Percentiles rank a stretch among this genome's conserved stretches.
Conservation (phyloP, 2,329 filamentous ascomycete species). For the Botrytis byssoidea region DNA sequence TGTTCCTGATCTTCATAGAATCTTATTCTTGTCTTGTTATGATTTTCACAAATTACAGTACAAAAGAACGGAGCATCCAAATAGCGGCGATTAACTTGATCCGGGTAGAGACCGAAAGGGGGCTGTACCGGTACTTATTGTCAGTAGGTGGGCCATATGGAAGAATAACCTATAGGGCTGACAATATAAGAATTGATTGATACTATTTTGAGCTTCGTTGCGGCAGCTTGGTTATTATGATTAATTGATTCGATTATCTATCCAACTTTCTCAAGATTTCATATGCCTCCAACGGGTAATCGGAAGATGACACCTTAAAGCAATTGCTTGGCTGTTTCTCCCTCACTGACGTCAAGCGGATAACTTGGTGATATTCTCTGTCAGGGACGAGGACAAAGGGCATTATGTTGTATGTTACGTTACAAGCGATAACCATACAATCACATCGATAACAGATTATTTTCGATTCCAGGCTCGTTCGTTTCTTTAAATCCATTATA, state of each 20-base stretch:
- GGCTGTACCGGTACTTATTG: background rate
- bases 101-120: background rate
- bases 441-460: background rate
- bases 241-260: background rate
- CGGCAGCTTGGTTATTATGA: background rate
- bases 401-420: background rate
- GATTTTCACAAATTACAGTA: too few relatives aligned
- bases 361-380: background rate
- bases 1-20: background rate
- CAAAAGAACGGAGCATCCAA: background rate
- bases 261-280: background rate
- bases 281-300: background rate
- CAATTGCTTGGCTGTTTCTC: constrained; percentile 1
- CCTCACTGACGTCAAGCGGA: constrained; percentile 10
- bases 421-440: background rate
- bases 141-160: background rate
- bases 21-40: background rate
- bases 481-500: background rate
- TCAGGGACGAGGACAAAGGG: background rate
- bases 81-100: background rate
- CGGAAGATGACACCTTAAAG: background rate
- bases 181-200: background rate
- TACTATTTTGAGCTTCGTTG: background rate
- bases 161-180: background rate
- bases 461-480: background rate